Evolutionary conservation across 2,329 filamentous ascomycete species (phyloP), one percentile per base, ranked within the genome.

Genomic region (Phaeosphaeriaceae sp.): DNA sequence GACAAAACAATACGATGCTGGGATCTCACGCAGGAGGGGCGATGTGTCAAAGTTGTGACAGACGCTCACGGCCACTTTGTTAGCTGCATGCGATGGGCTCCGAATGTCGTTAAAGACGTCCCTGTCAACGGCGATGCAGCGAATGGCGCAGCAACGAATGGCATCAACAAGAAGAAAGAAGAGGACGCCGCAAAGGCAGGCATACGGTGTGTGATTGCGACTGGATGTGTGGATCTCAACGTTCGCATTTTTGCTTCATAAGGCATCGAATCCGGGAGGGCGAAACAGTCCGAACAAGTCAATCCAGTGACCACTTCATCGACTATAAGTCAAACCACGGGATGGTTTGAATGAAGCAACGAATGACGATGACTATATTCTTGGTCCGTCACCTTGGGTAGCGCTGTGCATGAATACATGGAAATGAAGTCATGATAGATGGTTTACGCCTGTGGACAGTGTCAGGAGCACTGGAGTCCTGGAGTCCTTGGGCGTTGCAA

Each of bases 1-100:
- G 94, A 98, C 80, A 96, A 95, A 81, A 93, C 92, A 4, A 84
- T 98, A 58, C 85, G 93, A 54, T 97, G 93, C 81, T 98, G 94
- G 94, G 94, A 98, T 80, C 81, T 98, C 24, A 85, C 86, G 24
- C 94, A 98, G 74, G 93, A 96, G 75, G 92, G 91, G 44, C 93
- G 93, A 71, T 94, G 92, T 69, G 92, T 97, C 66, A 94, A 94
- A 78, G 89, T 88, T 0, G 81, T 98, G 17, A 83, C 85, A 40
- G 91, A 92, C 62, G 88, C 88, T 0, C 93, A 96, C 73, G 88
- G 85, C 4, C 92, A 93, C 73, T 97, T 98, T 70, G 87, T 97
- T 50, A 93, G 87, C 59, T 94, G 91, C 72, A 83, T 97, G 69
- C 82, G 92, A 61, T 98, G 94, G 93, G 94, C 93, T 1, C 93